These are phyloP conservation scores for Phytopythium sindhum DNA, from an alignment of 352 stramenopile species.

Conservation along the genomic window DNA sequence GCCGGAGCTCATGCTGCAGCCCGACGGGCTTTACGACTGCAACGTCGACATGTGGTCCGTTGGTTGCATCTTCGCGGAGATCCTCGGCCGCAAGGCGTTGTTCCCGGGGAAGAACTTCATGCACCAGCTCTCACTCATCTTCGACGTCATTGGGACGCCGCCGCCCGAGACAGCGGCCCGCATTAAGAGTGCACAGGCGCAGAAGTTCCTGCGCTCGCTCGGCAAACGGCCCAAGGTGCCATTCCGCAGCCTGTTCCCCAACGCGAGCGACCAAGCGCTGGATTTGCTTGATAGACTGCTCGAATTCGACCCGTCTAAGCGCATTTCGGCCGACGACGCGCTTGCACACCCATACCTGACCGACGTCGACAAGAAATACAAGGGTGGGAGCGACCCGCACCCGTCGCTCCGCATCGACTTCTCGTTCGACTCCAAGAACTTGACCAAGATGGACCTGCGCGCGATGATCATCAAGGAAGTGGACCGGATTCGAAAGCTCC, in stretches of 20 bases:
- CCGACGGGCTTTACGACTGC: constrained; percentile 81
- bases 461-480: constrained; percentile 73
- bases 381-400: constrained; percentile 31
- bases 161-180: constrained; percentile 31
- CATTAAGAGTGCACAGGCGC: constrained; percentile 73
- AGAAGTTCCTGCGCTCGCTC: constrained; percentile 65
- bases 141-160: constrained; percentile 69
- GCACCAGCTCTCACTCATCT: constrained; percentile 77
- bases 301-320: constrained; percentile 57
- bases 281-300: constrained; percentile 65
- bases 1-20: constrained; percentile 90
- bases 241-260: constrained; percentile 50
- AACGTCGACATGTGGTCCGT: constrained; percentile 92
- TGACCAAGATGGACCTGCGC: constrained; percentile 63
- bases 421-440: constrained; percentile 71
- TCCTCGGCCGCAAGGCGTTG: constrained; percentile 66
- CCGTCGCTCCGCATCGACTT: constrained; percentile 47
- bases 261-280: constrained; percentile 43
- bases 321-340: constrained; percentile 57
- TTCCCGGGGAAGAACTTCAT: constrained; percentile 82
- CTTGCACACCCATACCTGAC: constrained; percentile 70
- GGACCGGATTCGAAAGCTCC: constrained; percentile 39
- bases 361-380: constrained; percentile 65
- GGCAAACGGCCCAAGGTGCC: constrained; percentile 54
- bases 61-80: constrained; percentile 80